phyloP scores from a whole-genome alignment of 106 monocot species.

The Dendrobium chrysotoxum region DNA sequence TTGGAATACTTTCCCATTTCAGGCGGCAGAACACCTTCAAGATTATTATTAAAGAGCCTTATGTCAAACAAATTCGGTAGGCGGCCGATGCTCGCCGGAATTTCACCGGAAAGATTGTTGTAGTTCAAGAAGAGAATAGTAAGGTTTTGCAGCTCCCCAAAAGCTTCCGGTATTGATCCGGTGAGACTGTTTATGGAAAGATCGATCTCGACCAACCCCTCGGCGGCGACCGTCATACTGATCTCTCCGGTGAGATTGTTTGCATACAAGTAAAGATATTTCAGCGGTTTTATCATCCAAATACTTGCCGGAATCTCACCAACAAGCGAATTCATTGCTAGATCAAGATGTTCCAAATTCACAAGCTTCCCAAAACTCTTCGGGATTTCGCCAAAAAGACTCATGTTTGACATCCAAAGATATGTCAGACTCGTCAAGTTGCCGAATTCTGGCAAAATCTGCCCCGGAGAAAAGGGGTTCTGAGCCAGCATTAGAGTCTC shows the following conservation, averaged over 20 bases:
- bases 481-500: conserved; percentile 28
- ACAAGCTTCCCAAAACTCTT: conserved; percentile 17
- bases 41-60: conserved; percentile 33
- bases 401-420: conserved; percentile 29
- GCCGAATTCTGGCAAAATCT: conserved; percentile 37
- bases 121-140: conserved; percentile 14
- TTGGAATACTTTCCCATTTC: conserved; percentile 37
- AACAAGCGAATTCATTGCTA: conserved; percentile 26
- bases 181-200: conserved; percentile 35
- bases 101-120: conserved; percentile 35
- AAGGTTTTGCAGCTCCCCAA: conserved; percentile 29
- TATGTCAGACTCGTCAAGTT: conserved; percentile 29
- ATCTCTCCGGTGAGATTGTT: conserved; percentile 46
- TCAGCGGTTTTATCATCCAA: conserved; percentile 44
- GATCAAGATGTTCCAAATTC: conserved; percentile 32
- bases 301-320: conserved; percentile 42
- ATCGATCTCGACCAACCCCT: conserved; percentile 25
- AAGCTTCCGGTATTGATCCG: conserved; percentile 33
- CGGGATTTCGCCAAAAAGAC: conserved; percentile 43
- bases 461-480: conserved; percentile 32
- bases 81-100: conserved; percentile 28
- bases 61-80: conserved; percentile 30
- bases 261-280: conserved; percentile 26
- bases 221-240: conserved; percentile 15
- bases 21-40: conserved; percentile 33